Percentiles rank a stretch among this genome's conserved stretches.
Conservation (phyloP, 2,329 filamentous ascomycete species). For the Claviceps citrina region DNA sequence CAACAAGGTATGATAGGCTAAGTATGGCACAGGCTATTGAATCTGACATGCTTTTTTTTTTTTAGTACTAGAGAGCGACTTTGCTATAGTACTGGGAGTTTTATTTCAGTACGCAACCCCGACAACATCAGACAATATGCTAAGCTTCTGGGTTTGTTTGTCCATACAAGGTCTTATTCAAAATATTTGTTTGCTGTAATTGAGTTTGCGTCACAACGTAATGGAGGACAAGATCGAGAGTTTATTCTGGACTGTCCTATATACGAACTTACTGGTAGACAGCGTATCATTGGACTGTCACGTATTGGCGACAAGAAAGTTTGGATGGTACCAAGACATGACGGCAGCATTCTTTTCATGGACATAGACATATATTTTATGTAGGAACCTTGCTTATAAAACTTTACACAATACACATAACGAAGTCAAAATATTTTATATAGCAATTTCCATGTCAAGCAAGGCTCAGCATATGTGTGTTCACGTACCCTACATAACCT, state of each 20-base stretch:
- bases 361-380: not conserved
- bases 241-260: not conserved
- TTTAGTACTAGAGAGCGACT: not conserved
- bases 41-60: no score
- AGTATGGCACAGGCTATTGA: no score
- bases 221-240: no score
- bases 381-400: no score
- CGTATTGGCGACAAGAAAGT: not conserved
- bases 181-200: no score
- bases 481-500: no score
- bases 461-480: no score
- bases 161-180: no score
- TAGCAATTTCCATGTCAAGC: no score
- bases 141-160: not conserved
- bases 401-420: no score
- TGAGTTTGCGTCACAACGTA: no score
- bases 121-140: not conserved
- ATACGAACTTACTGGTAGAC: not conserved
- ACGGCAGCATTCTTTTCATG: not conserved
- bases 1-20: not conserved
- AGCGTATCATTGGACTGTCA: not conserved
- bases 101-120: not conserved
- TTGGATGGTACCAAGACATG: not conserved
- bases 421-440: no score
- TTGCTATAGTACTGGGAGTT: not conserved